These are phyloP conservation scores for Solanum sitiens DNA, from an alignment of 257 asterid species.

Conservation along the genomic window DNA sequence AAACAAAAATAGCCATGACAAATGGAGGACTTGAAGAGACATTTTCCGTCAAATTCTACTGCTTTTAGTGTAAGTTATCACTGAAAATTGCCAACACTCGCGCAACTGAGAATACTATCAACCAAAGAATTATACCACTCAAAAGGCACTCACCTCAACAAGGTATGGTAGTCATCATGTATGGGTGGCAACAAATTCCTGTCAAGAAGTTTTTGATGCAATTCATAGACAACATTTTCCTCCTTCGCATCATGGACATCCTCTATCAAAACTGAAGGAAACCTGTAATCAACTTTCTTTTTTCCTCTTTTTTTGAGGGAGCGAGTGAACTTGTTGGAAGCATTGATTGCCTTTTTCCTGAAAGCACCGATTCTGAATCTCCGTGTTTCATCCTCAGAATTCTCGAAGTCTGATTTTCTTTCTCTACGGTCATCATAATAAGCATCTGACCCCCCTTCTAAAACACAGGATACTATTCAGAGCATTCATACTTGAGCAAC, in stretches of 20 bases:
- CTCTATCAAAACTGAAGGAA: constrained; percentile 69
- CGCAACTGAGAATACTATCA: background rate
- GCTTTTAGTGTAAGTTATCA: background rate
- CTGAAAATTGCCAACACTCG: background rate
- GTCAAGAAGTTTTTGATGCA: constrained; percentile 57
- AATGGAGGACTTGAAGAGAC: background rate
- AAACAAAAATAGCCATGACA: background rate
- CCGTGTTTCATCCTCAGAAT: constrained; percentile 75
- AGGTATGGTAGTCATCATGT: constrained; percentile 79
- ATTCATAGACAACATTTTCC: constrained; percentile 62
- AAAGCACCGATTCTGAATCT: constrained; percentile 60
- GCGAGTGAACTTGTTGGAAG: constrained; percentile 81
- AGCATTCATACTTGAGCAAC: background rate
- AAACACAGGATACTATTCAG: background rate
- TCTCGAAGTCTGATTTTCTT: constrained; percentile 64
- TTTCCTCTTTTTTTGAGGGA: constrained; percentile 80
- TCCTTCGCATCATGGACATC: constrained; percentile 76
- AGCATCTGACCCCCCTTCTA: background rate
- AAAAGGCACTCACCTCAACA: constrained; percentile 50
- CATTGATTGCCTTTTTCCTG: constrained; percentile 74
- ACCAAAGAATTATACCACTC: background rate
- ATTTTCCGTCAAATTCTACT: background rate
- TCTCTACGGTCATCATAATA: constrained; percentile 53
- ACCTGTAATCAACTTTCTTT: constrained; percentile 76
- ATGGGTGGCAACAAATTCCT: constrained; percentile 61